Conservation (phyloP, 345 rosid genomes). For the Raphanus sativus region DNA sequence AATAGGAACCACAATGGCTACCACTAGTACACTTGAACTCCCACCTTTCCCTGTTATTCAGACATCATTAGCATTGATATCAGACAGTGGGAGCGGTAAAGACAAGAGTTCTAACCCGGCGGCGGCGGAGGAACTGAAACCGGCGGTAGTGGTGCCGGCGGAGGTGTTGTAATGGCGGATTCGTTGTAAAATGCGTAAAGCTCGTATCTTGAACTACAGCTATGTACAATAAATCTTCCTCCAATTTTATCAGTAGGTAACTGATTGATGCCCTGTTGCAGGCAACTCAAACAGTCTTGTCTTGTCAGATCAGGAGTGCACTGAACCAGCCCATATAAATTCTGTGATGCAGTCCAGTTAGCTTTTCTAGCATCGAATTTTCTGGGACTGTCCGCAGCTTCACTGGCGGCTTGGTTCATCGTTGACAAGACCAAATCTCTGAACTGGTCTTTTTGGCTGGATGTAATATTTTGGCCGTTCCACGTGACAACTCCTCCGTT, state of each 20-base stretch:
- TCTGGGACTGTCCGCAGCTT: neutral
- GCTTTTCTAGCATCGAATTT: conserved; percentile 28
- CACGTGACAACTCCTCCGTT: neutral
- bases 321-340: conserved; percentile 43
- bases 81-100: neutral
- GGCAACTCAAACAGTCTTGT: conserved; percentile 30
- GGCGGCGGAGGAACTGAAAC: neutral
- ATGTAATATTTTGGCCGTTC: neutral
- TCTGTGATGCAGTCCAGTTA: neutral
- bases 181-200: conserved; percentile 30
- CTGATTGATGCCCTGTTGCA: neutral
- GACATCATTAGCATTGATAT: neutral
- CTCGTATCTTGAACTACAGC: conserved; percentile 44
- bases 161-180: neutral
- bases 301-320: conserved; percentile 49
- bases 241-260: conserved; percentile 25
- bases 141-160: neutral
- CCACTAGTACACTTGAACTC: neutral
- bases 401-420: neutral
- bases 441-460: neutral
- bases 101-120: neutral
- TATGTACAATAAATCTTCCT: conserved; percentile 19
- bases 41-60: neutral
- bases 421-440: neutral
- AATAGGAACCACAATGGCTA: neutral